Conservation (phyloP, 2,329 filamentous ascomycete genomes). For the Xylaria hypoxylon region DNA sequence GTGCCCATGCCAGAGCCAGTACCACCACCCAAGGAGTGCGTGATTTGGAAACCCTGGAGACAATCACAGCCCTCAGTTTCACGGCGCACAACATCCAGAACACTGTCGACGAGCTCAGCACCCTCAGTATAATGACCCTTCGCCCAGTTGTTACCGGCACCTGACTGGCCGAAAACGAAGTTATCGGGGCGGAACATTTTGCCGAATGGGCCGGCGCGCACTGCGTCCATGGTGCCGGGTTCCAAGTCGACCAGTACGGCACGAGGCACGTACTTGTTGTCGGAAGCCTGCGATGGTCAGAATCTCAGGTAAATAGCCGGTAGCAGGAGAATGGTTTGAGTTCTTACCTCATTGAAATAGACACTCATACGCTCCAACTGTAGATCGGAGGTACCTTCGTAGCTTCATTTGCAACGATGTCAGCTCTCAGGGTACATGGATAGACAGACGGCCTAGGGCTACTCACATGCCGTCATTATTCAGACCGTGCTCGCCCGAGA, state of each 20-base stretch:
- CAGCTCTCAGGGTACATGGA: constrained; percentile 66
- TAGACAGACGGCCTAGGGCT: constrained; percentile 76
- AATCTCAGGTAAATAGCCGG: not conserved
- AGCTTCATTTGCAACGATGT: constrained; percentile 63
- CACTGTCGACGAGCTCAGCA: constrained; percentile 97
- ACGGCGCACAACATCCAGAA: constrained; percentile 97
- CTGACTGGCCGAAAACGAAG: constrained; percentile 99
- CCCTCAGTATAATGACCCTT: constrained; percentile 99
- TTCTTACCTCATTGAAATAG: constrained; percentile 85
- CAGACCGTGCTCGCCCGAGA: constrained; percentile 93
- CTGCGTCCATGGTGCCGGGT: constrained; percentile 99
- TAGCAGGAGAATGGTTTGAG: not conserved
- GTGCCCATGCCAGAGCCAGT: constrained; percentile 99
- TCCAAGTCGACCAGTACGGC: constrained; percentile 99
- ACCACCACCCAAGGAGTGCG: constrained; percentile 99
- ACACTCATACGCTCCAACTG: constrained; percentile 99
- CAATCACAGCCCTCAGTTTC: constrained; percentile 99
- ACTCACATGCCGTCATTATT: constrained; percentile 93
- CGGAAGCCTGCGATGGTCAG: constrained; percentile 73
- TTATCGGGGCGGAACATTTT: constrained; percentile 99
- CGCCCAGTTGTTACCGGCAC: constrained; percentile 99
- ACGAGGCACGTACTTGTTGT: constrained; percentile 99
- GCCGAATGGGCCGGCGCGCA: constrained; percentile 96
- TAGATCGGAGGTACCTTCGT: constrained; percentile 98
- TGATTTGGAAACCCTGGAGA: constrained; percentile 99